Evolutionary conservation across 352 stramenopile species (phyloP), one percentile per base, ranked within the genome.

Genomic region (Halophytophthora batemanensis): DNA sequence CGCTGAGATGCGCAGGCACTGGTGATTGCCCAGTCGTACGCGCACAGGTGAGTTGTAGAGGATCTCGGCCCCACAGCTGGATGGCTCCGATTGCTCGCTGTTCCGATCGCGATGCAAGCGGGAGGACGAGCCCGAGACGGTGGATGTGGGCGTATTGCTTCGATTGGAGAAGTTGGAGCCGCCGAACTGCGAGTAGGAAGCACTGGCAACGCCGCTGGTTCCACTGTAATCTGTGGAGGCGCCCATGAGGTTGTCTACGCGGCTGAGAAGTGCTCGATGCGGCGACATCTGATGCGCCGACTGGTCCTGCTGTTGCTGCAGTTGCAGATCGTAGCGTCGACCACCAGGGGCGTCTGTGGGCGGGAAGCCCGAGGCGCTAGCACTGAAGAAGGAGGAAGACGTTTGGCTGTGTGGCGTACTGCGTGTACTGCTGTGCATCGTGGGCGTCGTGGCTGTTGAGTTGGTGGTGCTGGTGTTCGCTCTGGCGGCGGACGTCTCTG

Each of bases 41-140:
- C 80, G 68, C 36, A 93, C 66, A 2, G 76, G 66, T 21, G 77
- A 74, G 54, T 90, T 79, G 52, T 86, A 93, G 8, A 82, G 65
- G 17, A 93, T 88, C 39, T 86, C 77, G 0, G 78, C 69, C 0
- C 82, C 82, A 56, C 82, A 90, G 18, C 67, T 72, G 4, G 77
- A 86, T 11, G 74, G 69, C 42, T 91, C 74, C 29, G 60, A 67
- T 2, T 66, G 49, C 25, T 86, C 67, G 34, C 86, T 74, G 17
- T 33, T 22, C 53, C 63, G 45, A 46, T 72, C 59, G 59, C 52
- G 34, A 49, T 66, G 41, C 21, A 63, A 58, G 43, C 15, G 45
- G 38, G 49, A 29, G 17, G 39, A 43, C 17, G 64, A 39, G 7
- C 29, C 45, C 11, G 64, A 34, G 17, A 33, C 45, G 23, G 50